Evolutionary conservation across 2,329 filamentous ascomycete genomes (phyloP), one percentile per base, ranked within the genome.

Genomic region (Phialemonium atrogriseum): DNA sequence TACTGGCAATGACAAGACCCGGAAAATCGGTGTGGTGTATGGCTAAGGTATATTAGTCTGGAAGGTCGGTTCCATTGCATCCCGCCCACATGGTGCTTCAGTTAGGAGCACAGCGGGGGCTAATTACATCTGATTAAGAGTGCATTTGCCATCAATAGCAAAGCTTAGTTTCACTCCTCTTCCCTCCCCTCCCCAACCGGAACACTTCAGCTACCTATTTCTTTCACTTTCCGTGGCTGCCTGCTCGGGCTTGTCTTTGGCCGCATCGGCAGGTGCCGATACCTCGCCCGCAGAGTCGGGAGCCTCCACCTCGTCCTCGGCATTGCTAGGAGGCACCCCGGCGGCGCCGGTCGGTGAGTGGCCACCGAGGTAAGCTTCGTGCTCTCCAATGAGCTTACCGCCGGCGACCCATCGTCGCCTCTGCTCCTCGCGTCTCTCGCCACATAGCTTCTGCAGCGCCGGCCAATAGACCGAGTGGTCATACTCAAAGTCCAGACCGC

Each of bases 381-480:
- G 80, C 62, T 95, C 88, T 17, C 91, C 91, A 42, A 95, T 71
- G 39, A 74, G 64, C 61, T 83, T 84, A 13, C 91, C 91, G 15
- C 74, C 85, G 10, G 75, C 73, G 41, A 79, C 68, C 91, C 91
- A 98, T 33, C 87, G 68, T 45, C 74, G 66, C 40, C 61, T 62
- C 47, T 76, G 74, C 40, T 73, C 72, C 16, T 71, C 70, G 29
- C 76, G 72, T 43, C 73, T 76, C 54, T 80, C 67, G 12, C 72
- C 69, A 42, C 80, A 83, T 47, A 94, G 58, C 47, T 76, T 70
- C 47, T 77, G 76, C 38, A 98, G 67, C 2, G 84, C 81, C 1
- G 88, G 85, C 91, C 91, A 98, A 67, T 95, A 98, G 11, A 67
- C 58, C 2, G 69, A 62, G 60, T 98, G 91, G 49, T 94, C 84